These are phyloP conservation scores for Lodderomyces oxycetoniae DNA, from an alignment of 1,139 yeast genomes.

Conservation along the genomic window DNA sequence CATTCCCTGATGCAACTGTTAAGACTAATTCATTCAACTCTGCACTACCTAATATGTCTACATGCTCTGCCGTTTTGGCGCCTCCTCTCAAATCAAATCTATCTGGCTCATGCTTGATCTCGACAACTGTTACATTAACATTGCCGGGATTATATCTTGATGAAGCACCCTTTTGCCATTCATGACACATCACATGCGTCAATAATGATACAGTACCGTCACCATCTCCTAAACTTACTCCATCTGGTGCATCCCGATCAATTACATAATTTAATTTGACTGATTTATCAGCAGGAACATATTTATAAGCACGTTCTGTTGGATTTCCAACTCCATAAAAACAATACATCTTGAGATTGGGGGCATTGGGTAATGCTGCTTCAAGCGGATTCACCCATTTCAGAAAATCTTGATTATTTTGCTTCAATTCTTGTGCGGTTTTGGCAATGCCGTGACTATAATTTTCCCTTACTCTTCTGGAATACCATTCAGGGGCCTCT, in stretches of 20 bases:
- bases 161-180: conserved; percentile 66
- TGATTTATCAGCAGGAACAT: conserved; percentile 56
- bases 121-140: conserved; percentile 71
- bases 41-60: conserved; percentile 90
- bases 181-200: conserved; percentile 75
- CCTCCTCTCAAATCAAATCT: conserved; percentile 94
- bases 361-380: conserved; percentile 87
- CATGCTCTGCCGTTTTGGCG: conserved; percentile 96
- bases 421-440: conserved; percentile 51
- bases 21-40: conserved; percentile 82
- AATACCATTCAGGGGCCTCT: conserved; percentile 73
- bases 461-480: conserved; percentile 55
- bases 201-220: conserved; percentile 91
- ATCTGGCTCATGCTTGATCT: conserved; percentile 90
- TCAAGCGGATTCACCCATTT: conserved; percentile 95
- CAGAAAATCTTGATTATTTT: conserved; percentile 61
- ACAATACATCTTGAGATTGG: conserved; percentile 82
- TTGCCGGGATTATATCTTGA: conserved; percentile 82
- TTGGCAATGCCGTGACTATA: conserved; percentile 77
- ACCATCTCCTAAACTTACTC: conserved; percentile 84
- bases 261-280: conserved; percentile 64
- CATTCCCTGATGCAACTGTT: conserved; percentile 77
- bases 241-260: conserved; percentile 48
- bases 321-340: conserved; percentile 95
- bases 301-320: conserved; percentile 87